Conservation (phyloP, 1,139 yeast species). For the Geotrichum cucujoidarum region DNA sequence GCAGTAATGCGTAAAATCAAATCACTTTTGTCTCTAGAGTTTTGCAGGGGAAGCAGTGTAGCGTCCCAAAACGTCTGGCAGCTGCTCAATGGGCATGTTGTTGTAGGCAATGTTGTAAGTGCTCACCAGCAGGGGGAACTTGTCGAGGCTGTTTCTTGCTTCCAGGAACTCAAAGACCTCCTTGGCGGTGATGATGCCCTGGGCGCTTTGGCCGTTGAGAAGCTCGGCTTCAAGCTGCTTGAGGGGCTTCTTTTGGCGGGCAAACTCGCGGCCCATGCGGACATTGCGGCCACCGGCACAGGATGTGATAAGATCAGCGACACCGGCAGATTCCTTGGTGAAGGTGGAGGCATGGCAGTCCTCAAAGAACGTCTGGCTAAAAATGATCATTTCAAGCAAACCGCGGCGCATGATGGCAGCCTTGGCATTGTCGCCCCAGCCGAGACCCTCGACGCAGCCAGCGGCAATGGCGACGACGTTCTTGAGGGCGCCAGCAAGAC, state of each 20-base stretch:
- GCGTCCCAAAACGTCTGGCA: constrained; percentile 32
- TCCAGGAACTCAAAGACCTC: constrained; percentile 84
- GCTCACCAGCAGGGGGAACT: constrained; percentile 84
- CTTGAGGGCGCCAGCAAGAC: constrained; percentile 91
- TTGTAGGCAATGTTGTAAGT: constrained; percentile 79
- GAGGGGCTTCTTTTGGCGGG: constrained; percentile 61
- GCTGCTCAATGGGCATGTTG: constrained; percentile 45
- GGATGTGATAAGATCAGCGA: constrained; percentile 92
- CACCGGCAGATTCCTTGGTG: constrained; percentile 91
- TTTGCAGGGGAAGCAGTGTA: too few relatives aligned
- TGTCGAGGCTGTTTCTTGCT: constrained; percentile 53
- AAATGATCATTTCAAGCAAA: constrained; percentile 75
- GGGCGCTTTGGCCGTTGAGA: constrained; percentile 90
- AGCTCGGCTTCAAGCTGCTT: constrained; percentile 74
- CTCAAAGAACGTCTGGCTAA: constrained; percentile 71
- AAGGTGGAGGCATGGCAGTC: constrained; percentile 69
- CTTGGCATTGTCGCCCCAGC: constrained; percentile 98
- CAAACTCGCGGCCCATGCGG: constrained; percentile 62
- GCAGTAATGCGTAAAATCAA: too few relatives aligned
- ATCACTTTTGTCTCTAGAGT: not conserved
- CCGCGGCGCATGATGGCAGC: constrained; percentile 96
- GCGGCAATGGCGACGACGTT: constrained; percentile 91
- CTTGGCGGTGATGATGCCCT: constrained; percentile 81
- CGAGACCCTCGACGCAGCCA: constrained; percentile 91
- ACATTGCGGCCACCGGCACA: constrained; percentile 96